Conservation (phyloP, 1,284 basidiomycete genomes). For the Sanghuangporus sanghuang region DNA sequence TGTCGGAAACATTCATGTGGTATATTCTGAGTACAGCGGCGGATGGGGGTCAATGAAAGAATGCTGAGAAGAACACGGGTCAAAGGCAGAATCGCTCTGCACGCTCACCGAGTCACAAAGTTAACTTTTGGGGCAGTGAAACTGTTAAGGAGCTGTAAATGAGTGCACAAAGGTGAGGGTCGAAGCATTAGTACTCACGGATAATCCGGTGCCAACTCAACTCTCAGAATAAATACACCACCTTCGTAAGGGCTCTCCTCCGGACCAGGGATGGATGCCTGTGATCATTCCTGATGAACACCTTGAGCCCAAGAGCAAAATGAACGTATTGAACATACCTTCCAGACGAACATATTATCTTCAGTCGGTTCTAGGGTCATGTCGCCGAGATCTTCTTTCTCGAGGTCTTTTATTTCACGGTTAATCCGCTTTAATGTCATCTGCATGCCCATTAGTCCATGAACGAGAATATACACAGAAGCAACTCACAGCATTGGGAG, state of each 20-base stretch:
- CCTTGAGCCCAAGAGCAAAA: conserved; percentile 29
- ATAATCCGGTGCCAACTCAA: conserved; percentile 72
- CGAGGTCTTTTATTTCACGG: conserved; percentile 78
- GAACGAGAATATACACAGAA: not conserved
- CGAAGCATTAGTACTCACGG: conserved; percentile 52
- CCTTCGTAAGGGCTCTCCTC: conserved; percentile 86
- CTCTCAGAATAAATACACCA: conserved; percentile 75
- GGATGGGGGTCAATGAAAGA: not conserved
- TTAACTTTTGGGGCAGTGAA: conserved; percentile 80
- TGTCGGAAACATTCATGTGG: conserved; percentile 87
- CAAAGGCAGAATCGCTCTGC: not conserved
- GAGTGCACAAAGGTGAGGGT: not conserved
- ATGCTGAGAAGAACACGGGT: not conserved
- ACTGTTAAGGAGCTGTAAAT: conserved; percentile 33
- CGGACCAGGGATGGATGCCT: conserved; percentile 74
- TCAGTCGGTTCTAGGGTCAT: conserved; percentile 67
- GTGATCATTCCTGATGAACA: conserved; percentile 60
- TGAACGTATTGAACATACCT: conserved; percentile 4
- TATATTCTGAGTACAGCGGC: conserved; percentile 59
- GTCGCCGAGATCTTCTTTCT: conserved; percentile 77
- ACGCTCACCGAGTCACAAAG: conserved; percentile 66
- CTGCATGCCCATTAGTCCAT: conserved; percentile 31
- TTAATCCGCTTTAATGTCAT: conserved; percentile 86
- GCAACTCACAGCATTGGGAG: not conserved
- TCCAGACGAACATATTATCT: conserved; percentile 47